A percentile compares a stretch with the other conserved stretches of the same genome.
Conservation (phyloP, 2,329 filamentous ascomycete species). For the Dothidotthia symphoricarpi region DNA sequence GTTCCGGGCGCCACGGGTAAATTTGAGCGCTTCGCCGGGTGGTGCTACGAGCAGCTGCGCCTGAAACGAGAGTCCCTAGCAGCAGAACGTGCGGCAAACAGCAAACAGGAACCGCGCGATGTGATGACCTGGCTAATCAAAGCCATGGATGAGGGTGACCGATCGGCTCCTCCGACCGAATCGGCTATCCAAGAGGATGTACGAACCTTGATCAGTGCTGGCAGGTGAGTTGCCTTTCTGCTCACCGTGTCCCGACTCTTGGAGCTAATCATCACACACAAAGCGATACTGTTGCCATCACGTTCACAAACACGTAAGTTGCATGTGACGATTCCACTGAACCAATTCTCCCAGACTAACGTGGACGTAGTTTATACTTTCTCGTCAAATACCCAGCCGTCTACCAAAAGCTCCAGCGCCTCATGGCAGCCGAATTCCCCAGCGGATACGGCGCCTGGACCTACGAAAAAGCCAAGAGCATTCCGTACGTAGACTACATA, state of each 20-base stretch:
- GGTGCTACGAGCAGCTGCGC: conserved; percentile 19
- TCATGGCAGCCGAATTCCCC: conserved; percentile 12
- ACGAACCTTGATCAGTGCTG: conserved; percentile 26
- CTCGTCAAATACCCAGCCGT: conserved; percentile 25
- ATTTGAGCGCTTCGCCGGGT: conserved; percentile 21
- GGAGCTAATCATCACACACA: not conserved
- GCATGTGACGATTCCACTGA: not conserved
- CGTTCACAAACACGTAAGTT: not conserved
- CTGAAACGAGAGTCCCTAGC: conserved; percentile 17
- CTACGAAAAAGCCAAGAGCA: conserved; percentile 20
- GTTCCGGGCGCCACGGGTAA: conserved; percentile 17
- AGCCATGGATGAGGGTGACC: conserved; percentile 30
- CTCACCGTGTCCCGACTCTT: not conserved
- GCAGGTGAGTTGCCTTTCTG: not conserved
- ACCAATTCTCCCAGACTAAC: not conserved
- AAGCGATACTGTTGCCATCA: conserved; percentile 1
- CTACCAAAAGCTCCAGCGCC: conserved; percentile 21
- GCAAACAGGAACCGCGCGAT: conserved; percentile 24
- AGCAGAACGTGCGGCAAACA: conserved; percentile 6
- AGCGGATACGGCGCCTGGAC: conserved; percentile 18
- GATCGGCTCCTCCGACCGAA: conserved; percentile 23
- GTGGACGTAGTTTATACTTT: conserved; percentile 21
- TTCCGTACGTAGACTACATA: conserved; percentile 21
- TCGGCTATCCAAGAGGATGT: conserved; percentile 26
- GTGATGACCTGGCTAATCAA: conserved; percentile 41